phyloP scores from a whole-genome alignment of 2,329 filamentous ascomycete genomes.

The Monosporascus sp. region DNA sequence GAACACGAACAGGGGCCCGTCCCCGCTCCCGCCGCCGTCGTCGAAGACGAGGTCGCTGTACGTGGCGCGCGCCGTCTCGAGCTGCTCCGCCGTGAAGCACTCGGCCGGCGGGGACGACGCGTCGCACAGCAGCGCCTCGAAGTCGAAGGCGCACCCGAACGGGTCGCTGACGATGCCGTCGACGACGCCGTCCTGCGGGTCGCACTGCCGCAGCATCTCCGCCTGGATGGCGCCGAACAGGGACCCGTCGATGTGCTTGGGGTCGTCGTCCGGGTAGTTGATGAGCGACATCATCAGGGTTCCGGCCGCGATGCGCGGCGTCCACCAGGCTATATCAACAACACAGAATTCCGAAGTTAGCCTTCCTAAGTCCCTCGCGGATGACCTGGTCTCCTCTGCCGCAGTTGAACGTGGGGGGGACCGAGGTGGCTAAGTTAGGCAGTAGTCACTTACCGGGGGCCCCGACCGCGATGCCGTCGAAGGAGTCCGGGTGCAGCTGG shows the following conservation, averaged over 20 bases:
- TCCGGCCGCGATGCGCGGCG: constrained; percentile 10
- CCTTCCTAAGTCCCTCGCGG: too few relatives aligned
- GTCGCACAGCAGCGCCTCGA: constrained; percentile 28
- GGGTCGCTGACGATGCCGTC: constrained; percentile 37
- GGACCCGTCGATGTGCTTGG: constrained; percentile 16
- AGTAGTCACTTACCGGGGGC: constrained; percentile 6
- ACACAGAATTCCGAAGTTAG: too few relatives aligned
- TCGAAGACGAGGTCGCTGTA: constrained; percentile 11
- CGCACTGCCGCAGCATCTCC: constrained; percentile 35
- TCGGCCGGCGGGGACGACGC: neutral
- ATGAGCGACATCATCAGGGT: constrained; percentile 22
- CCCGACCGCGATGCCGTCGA: constrained; percentile 47
- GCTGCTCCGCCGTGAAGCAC: constrained; percentile 40
- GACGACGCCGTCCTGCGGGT: constrained; percentile 33
- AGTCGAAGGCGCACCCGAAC: constrained; percentile 29
- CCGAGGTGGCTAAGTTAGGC: neutral
- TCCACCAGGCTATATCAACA: constrained; percentile 20
- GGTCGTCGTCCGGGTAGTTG: constrained; percentile 24
- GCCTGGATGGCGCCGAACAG: constrained; percentile 27
- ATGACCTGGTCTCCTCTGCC: too few relatives aligned
- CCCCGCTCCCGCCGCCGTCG: neutral
- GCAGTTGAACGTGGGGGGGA: too few relatives aligned
- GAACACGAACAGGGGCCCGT: constrained; percentile 3
- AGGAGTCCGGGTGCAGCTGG: constrained; percentile 34
- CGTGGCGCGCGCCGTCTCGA: constrained; percentile 35